Evolutionary conservation across 1,139 yeast genomes (phyloP).

Genomic region (Blastobotrys niveus): DNA sequence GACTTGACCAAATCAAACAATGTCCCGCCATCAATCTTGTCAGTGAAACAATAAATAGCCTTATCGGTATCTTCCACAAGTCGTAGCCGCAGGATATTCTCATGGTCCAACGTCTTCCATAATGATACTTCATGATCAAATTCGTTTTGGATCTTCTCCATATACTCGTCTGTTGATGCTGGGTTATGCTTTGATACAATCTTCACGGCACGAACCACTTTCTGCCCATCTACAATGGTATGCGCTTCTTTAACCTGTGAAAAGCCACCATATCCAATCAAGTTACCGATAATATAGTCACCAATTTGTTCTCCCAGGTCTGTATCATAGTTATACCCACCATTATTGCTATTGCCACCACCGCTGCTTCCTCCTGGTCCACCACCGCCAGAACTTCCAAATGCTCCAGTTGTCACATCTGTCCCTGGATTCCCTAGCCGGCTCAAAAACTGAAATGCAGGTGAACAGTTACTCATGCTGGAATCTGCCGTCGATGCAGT

Average conservation of each 20-base stretch:
- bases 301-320: slow-evolving; percentile 50
- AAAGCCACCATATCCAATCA: slow-evolving; percentile 92
- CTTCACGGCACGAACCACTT: slow-evolving; percentile 60
- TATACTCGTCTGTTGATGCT: slow-evolving; percentile 20
- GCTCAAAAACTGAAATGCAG: slow-evolving; percentile 39
- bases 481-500: slow-evolving; percentile 20
- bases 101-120: slow-evolving; percentile 67
- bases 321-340: slow-evolving; percentile 24
- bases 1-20: slow-evolving; percentile 65
- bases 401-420: slow-evolving; percentile 14
- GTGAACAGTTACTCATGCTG: slow-evolving; percentile 29
- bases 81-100: slow-evolving; percentile 56
- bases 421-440: slow-evolving; percentile 34
- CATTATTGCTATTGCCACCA: no score
- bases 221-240: slow-evolving; percentile 36
- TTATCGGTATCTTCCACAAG: slow-evolving; percentile 56
- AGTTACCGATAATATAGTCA: slow-evolving; percentile 48
- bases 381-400: slow-evolving; percentile 7
- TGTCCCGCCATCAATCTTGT: slow-evolving; percentile 73
- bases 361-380: background rate
- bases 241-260: slow-evolving; percentile 78
- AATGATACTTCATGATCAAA: slow-evolving; percentile 67
- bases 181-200: slow-evolving; percentile 46
- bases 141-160: slow-evolving; percentile 41
- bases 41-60: slow-evolving; percentile 68